These are phyloP conservation scores for Kodamaea suecica DNA, from an alignment of 1,139 yeast genomes.

Conservation along the genomic window DNA sequence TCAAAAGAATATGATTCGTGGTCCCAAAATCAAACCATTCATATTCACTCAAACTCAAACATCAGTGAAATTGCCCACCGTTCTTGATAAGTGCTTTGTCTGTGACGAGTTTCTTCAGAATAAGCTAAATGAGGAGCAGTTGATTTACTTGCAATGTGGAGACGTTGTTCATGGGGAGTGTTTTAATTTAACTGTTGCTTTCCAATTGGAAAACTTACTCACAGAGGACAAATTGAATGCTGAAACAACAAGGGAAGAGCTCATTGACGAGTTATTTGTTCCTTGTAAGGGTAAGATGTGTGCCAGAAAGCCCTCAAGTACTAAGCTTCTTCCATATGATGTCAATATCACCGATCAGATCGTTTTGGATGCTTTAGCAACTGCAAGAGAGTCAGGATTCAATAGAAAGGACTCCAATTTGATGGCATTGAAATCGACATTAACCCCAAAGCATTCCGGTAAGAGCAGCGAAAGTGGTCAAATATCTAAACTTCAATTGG, in stretches of 20 bases:
- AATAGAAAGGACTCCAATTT: neutral
- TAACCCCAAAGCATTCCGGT: neutral
- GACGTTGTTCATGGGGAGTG: constrained; percentile 42
- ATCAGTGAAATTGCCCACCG: constrained; percentile 3
- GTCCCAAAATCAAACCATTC: constrained; percentile 29
- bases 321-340: constrained; percentile 4
- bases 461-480: no score
- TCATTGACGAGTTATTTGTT: constrained; percentile 11
- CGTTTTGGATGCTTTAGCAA: constrained; percentile 3
- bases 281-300: constrained; percentile 14
- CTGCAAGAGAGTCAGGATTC: neutral
- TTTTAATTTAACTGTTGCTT: constrained; percentile 21
- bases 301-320: neutral
- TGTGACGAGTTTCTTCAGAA: constrained; percentile 36
- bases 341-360: constrained; percentile 2
- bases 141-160: constrained; percentile 36
- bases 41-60: constrained; percentile 19
- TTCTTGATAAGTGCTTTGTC: constrained; percentile 28
- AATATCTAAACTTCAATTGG: no score
- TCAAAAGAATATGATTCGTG: constrained; percentile 9
- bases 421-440: constrained; percentile 2
- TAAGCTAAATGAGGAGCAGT: constrained; percentile 31
- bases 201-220: constrained; percentile 12
- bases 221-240: constrained; percentile 4
- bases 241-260: constrained; percentile 3